Percentiles rank a stretch among this genome's conserved stretches.
These are phyloP conservation scores for Sphagnum fallax DNA, from an alignment of 228 moss, liverwort and hornwort genomes.

Conservation along the genomic window DNA sequence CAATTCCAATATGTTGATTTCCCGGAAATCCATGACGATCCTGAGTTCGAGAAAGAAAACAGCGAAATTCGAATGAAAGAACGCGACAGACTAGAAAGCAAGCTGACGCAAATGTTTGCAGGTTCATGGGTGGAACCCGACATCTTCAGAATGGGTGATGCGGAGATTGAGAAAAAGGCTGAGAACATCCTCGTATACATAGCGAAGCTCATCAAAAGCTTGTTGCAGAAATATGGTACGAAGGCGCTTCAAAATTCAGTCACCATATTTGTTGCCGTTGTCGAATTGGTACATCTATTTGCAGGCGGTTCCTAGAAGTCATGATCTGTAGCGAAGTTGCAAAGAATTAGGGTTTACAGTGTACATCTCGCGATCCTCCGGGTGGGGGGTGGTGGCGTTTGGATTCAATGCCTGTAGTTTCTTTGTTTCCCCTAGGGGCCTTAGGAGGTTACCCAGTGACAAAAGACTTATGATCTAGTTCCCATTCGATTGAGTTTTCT, in stretches of 20 bases:
- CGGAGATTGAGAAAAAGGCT: neutral
- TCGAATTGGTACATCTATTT: neutral
- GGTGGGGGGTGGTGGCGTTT: too few species aligned
- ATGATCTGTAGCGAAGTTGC: too few species aligned
- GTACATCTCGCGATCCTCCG: too few species aligned
- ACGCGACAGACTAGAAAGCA: neutral
- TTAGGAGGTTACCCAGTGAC: too few species aligned
- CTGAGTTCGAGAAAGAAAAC: neutral
- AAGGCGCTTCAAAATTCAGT: neutral
- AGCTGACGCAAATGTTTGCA: neutral
- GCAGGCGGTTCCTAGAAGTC: too few species aligned
- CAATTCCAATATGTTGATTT: conserved; percentile 1
- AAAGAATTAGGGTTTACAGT: too few species aligned
- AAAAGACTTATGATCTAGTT: too few species aligned
- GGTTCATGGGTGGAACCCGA: neutral
- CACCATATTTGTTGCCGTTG: neutral
- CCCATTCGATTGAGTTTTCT: too few species aligned
- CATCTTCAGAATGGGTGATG: neutral
- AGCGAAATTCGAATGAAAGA: neutral
- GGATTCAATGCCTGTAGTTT: too few species aligned
- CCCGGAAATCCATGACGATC: neutral
- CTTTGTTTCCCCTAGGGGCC: too few species aligned
- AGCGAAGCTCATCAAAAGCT: neutral
- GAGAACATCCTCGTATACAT: neutral
- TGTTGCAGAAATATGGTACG: neutral